Base-by-base conservation (phyloP, 2,329 filamentous ascomycete species). In the Pyrenophora tritici-repentis region DNA sequence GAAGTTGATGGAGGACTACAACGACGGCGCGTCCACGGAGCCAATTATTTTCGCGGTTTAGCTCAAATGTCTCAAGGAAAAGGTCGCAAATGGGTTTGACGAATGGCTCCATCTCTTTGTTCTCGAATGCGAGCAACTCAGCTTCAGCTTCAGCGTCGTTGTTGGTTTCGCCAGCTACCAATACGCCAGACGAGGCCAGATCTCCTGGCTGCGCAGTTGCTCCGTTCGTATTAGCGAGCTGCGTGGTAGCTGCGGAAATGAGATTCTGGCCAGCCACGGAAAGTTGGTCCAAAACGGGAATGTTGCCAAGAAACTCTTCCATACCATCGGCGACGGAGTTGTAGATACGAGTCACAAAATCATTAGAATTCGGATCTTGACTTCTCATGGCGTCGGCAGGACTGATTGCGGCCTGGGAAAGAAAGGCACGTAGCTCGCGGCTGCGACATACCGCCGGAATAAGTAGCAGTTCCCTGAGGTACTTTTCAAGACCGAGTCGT, bases 71-170 rank as follows among this genome's bases (percentile, higher is more conserved):
- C 71, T 99, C 94, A 13, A 99, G 83, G 75, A 99, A 99, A 53
- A 99, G 87, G 73, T 99, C 94, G 74, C 92, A 97, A 55, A 99
- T 97, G 3, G 94, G 95, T 71, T 97, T 99, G 65, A 99, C 94
- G 67, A 99, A 97, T 1, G 94, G 94, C 68, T 96, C 91, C 2
- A 91, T 80, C 63, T 96, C 91, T 56, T 72, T 70, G 41, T 71
- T 87, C 74, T 97, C 93, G 66, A 96, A 97, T 0, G 93, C 93
- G 50, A 92, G 90, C 41, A 99, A 79, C 73, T 97, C 94, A 0
- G 93, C 93, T 74, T 97, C 92, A 0, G 92, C 94, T 76, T 97
- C 94, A 2, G 81, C 83, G 14, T 82, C 77, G 3, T 80, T 80
- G 18, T 77, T 74, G 7, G 77, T 76, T 50, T 82, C 77, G 60